Percentiles rank a stretch among this genome's conserved stretches.
Evolutionary conservation across 768 basidiomycete genomes (phyloP).

Genomic region (Cystofilobasidium ferigula): DNA sequence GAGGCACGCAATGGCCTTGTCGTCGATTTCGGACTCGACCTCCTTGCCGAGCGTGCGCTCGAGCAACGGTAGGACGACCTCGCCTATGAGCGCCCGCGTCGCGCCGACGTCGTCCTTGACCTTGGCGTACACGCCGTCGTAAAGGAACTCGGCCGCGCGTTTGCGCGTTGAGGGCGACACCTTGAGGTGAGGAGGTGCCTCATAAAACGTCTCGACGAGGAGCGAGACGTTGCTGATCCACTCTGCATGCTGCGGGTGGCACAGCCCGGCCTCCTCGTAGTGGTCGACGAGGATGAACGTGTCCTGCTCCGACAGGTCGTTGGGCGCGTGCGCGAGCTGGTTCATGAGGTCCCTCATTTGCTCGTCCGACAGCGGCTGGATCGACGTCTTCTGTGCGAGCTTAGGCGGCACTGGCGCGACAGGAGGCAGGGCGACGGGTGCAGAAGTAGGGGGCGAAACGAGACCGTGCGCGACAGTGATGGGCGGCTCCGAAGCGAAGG

Average conservation of each 20-base stretch:
- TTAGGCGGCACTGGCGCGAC: background rate
- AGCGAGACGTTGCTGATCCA: conserved; percentile 38
- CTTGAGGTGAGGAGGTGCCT: conserved; percentile 11
- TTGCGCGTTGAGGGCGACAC: conserved; percentile 7
- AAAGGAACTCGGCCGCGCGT: conserved; percentile 31
- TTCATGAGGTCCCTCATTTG: conserved; percentile 2
- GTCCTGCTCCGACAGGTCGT: conserved; percentile 30
- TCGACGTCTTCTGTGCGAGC: background rate
- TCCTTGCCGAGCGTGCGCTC: conserved; percentile 36
- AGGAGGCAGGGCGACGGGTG: background rate
- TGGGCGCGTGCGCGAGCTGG: conserved; percentile 1
- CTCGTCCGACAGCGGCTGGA: conserved; percentile 3
- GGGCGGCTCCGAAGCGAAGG: background rate
- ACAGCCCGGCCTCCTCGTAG: conserved; percentile 35
- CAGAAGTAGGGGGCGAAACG: too few species aligned
- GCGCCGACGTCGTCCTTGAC: conserved; percentile 34
- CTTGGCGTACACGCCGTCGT: conserved; percentile 34
- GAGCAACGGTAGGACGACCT: conserved; percentile 38
- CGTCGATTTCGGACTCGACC: conserved; percentile 35
- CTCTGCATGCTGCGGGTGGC: conserved; percentile 34
- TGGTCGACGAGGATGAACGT: conserved; percentile 34
- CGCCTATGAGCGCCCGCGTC: conserved; percentile 33
- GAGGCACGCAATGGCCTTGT: conserved; percentile 34
- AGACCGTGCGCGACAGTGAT: background rate
- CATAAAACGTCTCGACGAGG: conserved; percentile 33